phyloP scores from a whole-genome alignment of 108 stramenopile species.

The Fistulifera pelliculosa region DNA sequence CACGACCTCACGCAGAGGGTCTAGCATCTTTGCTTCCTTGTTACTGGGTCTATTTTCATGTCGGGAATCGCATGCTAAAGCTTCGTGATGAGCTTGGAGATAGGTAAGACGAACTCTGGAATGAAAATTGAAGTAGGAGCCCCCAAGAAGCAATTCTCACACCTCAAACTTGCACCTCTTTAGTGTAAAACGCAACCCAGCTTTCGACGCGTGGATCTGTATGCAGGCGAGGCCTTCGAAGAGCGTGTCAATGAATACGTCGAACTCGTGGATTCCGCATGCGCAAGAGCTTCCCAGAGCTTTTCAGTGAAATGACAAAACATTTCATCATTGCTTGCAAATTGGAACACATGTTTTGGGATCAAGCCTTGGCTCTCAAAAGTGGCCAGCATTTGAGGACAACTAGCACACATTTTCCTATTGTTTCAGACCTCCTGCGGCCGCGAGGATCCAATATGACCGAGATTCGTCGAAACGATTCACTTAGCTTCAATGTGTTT shows the following conservation, averaged over 20 bases:
- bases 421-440: no score
- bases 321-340: conserved; percentile 76
- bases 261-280: conserved; percentile 49
- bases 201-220: conserved; percentile 90
- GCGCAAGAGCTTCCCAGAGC: conserved; percentile 25
- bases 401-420: not conserved
- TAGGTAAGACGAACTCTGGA: conserved; percentile 13
- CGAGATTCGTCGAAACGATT: no score
- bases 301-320: conserved; percentile 53
- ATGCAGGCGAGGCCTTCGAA: conserved; percentile 77
- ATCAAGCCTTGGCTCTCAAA: conserved; percentile 48
- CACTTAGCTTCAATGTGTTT: no score
- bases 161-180: not conserved
- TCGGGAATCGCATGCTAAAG: conserved; percentile 74
- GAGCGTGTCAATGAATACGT: conserved; percentile 67
- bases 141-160: conserved; percentile 1
- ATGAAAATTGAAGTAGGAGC: no score
- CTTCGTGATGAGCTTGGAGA: conserved; percentile 58
- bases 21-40: conserved; percentile 75
- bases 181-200: conserved; percentile 36
- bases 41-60: conserved; percentile 87
- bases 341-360: conserved; percentile 89
- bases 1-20: conserved; percentile 57
- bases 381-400: conserved; percentile 45
- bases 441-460: no score